These are phyloP conservation scores for Pugionium dolabratum DNA, from an alignment of 345 rosid species.

Conservation along the genomic window DNA sequence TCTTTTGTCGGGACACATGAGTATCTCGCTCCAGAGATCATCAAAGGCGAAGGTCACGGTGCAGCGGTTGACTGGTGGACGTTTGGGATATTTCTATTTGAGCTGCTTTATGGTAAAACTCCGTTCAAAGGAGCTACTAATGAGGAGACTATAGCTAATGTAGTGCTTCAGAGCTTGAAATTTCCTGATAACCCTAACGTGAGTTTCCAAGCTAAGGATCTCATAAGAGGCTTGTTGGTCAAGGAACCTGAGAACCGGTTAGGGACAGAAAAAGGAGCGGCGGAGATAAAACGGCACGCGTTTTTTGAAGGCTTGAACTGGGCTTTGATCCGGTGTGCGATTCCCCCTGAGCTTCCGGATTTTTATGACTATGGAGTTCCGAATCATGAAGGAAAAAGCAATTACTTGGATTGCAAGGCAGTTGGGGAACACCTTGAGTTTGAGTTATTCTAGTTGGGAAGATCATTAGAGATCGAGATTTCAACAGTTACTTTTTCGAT, in stretches of 20 bases:
- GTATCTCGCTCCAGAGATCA: slow-evolving; percentile 69
- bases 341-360: slow-evolving; percentile 85
- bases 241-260: slow-evolving; percentile 86
- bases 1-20: slow-evolving; percentile 98
- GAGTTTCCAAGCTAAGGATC: slow-evolving; percentile 86
- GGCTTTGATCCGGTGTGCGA: slow-evolving; percentile 86
- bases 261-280: slow-evolving; percentile 86
- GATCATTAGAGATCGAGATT: too few species aligned
- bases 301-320: slow-evolving; percentile 92
- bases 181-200: slow-evolving; percentile 83
- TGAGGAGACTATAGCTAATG: slow-evolving; percentile 85
- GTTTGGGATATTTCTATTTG: slow-evolving; percentile 81
- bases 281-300: slow-evolving; percentile 89
- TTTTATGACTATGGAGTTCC: slow-evolving; percentile 55
- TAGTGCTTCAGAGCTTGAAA: slow-evolving; percentile 65
- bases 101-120: slow-evolving; percentile 78
- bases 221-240: slow-evolving; percentile 69
- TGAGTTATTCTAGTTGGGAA: slow-evolving; percentile 64
- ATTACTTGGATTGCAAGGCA: slow-evolving; percentile 70
- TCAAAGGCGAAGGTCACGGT: slow-evolving; percentile 97
- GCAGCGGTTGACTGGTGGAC: slow-evolving; percentile 99
- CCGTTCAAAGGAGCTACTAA: slow-evolving; percentile 87
- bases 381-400: slow-evolving; percentile 44
- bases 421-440: slow-evolving; percentile 88
- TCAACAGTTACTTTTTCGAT: too few species aligned